Percentiles rank a stretch among this genome's conserved stretches.
These are phyloP conservation scores for Stephania japonica DNA, from an alignment of 164 flowering plant species.

Conservation along the genomic window DNA sequence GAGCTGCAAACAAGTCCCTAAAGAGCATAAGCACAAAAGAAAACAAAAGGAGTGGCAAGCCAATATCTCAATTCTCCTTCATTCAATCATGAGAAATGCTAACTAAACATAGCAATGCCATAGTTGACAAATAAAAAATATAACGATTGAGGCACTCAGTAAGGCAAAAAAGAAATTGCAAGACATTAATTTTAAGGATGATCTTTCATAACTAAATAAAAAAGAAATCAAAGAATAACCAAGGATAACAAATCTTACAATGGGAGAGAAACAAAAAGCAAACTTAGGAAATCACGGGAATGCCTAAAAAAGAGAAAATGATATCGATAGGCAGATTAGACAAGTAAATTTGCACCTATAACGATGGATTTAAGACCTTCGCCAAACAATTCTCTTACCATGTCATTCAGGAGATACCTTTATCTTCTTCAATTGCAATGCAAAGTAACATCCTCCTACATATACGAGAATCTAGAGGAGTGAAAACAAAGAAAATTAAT, in stretches of 20 bases:
- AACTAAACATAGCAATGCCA: not conserved
- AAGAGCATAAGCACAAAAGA: not conserved
- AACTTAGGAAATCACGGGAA: not conserved
- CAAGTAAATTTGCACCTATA: not conserved
- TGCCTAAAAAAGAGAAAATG: not conserved
- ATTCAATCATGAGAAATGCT: not conserved
- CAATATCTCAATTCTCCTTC: not conserved
- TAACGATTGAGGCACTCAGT: not conserved
- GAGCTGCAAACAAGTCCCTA: conserved; percentile 50
- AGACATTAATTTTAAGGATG: too few species aligned
- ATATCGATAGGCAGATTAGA: not conserved
- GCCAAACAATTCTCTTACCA: not conserved
- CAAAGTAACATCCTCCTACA: not conserved
- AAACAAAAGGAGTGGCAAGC: not conserved
- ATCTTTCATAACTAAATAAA: too few species aligned
- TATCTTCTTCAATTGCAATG: not conserved
- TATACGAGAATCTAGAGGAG: too few species aligned
- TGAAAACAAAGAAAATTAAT: too few species aligned
- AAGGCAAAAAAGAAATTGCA: not conserved
- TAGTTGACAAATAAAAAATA: not conserved
- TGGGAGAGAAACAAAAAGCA: not conserved
- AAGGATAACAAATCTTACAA: too few species aligned
- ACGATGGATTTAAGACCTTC: not conserved
- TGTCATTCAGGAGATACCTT: not conserved
- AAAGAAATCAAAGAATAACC: too few species aligned